Evolutionary conservation across 148 eudicot species (phyloP).

Genomic region (Hydrangea macrophylla): DNA sequence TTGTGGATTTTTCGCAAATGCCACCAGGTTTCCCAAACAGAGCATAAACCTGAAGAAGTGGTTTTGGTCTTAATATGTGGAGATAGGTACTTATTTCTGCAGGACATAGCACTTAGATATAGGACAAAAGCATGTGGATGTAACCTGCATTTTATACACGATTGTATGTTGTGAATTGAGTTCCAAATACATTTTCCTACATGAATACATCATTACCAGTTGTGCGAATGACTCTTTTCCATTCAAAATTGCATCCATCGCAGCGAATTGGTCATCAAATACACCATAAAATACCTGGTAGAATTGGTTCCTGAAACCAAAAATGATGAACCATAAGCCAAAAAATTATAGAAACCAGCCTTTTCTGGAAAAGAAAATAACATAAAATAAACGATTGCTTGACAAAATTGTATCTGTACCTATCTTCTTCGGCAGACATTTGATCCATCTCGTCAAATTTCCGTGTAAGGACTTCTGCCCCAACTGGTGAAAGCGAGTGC

Average conservation of each 20-base stretch:
- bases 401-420: conserved; percentile 20
- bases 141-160: too few relatives aligned
- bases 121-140: too few relatives aligned
- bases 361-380: background rate
- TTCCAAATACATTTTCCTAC: too few relatives aligned
- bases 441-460: conserved; percentile 70
- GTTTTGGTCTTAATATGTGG: too few relatives aligned
- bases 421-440: conserved; percentile 42
- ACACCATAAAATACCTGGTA: conserved; percentile 62
- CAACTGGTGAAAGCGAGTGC: conserved; percentile 68
- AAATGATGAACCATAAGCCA: conserved; percentile 4
- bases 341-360: conserved; percentile 7
- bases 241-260: conserved; percentile 61
- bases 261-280: conserved; percentile 63
- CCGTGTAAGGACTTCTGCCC: conserved; percentile 72
- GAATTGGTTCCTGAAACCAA: conserved; percentile 49
- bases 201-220: conserved; percentile 31
- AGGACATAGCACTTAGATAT: too few relatives aligned
- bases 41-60: too few relatives aligned
- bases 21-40: too few relatives aligned
- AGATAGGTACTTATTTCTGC: too few relatives aligned
- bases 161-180: too few relatives aligned
- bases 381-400: conserved; percentile 4
- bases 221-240: conserved; percentile 70
- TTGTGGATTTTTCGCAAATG: too few relatives aligned